Evolutionary conservation across 164 flowering plant species (phyloP), one percentile per base, ranked within the genome.

Genomic region (Stephania yunnanensis): DNA sequence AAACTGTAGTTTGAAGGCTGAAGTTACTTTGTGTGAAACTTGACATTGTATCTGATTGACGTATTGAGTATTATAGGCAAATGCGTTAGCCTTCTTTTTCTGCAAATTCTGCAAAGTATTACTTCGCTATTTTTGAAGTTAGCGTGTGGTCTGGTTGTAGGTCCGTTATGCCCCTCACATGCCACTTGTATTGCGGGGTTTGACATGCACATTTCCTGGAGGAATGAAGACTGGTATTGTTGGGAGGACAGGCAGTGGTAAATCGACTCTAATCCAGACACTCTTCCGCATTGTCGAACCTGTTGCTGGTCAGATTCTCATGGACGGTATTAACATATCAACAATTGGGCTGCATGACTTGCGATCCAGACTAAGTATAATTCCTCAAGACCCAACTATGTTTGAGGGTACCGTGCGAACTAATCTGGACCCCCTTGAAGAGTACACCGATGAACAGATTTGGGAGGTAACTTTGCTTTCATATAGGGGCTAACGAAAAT

Each of bases 321-420:
- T 85, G 68, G 88, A 85, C 81, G 84, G 80, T 36, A 25, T 82
- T 17, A 63, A 82, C 76, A 85, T 85, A 22, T 83, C 79, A 15
- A 77, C 74, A 22, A 80, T 86, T 72, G 88, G 86, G 30, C 79
- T 84, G 46, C 86, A 86, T 69, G 88, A 86, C 68, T 75, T 86
- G 63, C 75, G 88, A 31, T 84, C 85, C 29, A 78, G 83, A 73
- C 69, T 86, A 75, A 82, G 86, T 75, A 86, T 84, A 22, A 86
- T 86, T 64, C 88, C 88, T 3, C 86, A 84, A 66, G 88, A 86
- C 53, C 88, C 88, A 8, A 84, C 88, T 50, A 79, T 86, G 86
- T 86, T 86, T 75, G 82, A 82, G 76, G 88, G 86, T 17, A 84
- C 85, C 19, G 69, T 86, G 22, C 69, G 84, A 71, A 79, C 78